These are phyloP conservation scores for Immersiella caudata DNA, from an alignment of 495 filamentous ascomycete genomes.

Conservation along the genomic window DNA sequence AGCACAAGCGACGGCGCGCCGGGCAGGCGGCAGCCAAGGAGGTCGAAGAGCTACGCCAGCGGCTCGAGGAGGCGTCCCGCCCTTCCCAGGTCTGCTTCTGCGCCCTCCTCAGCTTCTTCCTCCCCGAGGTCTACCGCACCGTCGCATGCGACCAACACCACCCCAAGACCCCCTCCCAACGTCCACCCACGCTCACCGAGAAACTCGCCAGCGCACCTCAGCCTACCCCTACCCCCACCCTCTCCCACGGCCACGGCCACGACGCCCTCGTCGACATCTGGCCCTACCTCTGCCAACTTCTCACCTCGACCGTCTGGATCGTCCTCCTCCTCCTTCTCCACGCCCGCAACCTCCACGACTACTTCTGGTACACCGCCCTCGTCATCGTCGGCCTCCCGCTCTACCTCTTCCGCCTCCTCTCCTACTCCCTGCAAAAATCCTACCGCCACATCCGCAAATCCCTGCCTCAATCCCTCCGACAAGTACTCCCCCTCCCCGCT, in stretches of 20 bases:
- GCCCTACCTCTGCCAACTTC: constrained; percentile 23
- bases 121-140: constrained; percentile 17
- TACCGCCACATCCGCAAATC: background rate
- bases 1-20: background rate
- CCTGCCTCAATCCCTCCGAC: background rate
- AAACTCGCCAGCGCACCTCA: background rate
- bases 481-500: background rate
- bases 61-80: background rate
- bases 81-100: constrained; percentile 29
- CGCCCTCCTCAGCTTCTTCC: constrained; percentile 24
- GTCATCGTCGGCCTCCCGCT: constrained; percentile 5
- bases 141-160: background rate
- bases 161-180: constrained; percentile 15
- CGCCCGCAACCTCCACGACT: constrained; percentile 23
- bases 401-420: constrained; percentile 1
- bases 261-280: constrained; percentile 1
- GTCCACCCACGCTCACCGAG: background rate
- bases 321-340: constrained; percentile 25
- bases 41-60: background rate
- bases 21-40: background rate
- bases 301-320: constrained; percentile 30
- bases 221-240: background rate
- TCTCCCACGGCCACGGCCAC: constrained; percentile 30
- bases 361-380: constrained; percentile 5
- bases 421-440: background rate